Conservation (phyloP, 768 basidiomycete genomes). For the Sporobolomyces pararoseus region DNA sequence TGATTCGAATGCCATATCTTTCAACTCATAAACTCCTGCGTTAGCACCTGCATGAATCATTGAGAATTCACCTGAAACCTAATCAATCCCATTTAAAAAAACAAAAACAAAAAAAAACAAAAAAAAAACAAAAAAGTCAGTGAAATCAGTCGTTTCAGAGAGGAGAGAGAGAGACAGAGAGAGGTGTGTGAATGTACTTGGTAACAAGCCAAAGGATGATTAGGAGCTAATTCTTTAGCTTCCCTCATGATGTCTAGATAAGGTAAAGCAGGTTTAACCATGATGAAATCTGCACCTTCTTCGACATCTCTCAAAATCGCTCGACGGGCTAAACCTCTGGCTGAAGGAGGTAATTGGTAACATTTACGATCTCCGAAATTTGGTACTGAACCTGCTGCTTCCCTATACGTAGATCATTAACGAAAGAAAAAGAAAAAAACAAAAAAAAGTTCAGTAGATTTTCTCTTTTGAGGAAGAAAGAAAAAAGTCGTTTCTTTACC, state of each 20-base stretch:
- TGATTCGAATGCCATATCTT: slow-evolving; percentile 89
- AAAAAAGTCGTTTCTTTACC: slow-evolving; percentile 53
- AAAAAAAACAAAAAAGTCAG: no score
- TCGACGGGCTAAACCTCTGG: slow-evolving; percentile 81
- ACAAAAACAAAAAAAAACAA: no score
- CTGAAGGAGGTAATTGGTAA: slow-evolving; percentile 89
- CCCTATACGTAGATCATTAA: slow-evolving; percentile 55
- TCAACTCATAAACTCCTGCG: slow-evolving; percentile 88
- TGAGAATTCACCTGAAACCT: slow-evolving; percentile 95
- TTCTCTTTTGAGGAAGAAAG: neutral
- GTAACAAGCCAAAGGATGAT: slow-evolving; percentile 93
- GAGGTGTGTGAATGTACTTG: slow-evolving; percentile 41
- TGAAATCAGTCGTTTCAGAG: no score
- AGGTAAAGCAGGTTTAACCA: slow-evolving; percentile 95
- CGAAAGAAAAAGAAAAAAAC: no score
- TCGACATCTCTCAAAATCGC: slow-evolving; percentile 87
- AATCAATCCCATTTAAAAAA: slow-evolving; percentile 44
- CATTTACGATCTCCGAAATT: slow-evolving; percentile 94
- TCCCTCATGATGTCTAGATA: slow-evolving; percentile 96
- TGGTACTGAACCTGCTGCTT: slow-evolving; percentile 95
- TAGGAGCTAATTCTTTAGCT: slow-evolving; percentile 66
- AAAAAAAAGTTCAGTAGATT: no score
- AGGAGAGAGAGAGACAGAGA: slow-evolving; percentile 53
- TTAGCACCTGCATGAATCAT: slow-evolving; percentile 93
- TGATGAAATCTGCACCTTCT: slow-evolving; percentile 96